These are phyloP conservation scores for Lachnellula hyalina DNA, from an alignment of 2,329 filamentous ascomycete genomes.

Conservation along the genomic window DNA sequence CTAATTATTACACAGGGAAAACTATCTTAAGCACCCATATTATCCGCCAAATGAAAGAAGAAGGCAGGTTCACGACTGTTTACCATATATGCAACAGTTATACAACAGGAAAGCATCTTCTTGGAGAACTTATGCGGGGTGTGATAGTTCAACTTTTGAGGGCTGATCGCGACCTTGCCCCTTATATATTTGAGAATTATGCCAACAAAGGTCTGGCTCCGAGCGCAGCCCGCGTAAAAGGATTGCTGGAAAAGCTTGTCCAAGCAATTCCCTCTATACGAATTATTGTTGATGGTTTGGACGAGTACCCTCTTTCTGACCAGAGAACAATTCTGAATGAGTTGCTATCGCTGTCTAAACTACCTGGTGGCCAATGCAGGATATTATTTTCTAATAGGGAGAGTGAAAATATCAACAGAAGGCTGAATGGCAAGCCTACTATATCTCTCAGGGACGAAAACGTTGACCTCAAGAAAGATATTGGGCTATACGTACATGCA, in stretches of 20 bases:
- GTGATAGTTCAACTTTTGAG: constrained; percentile 5
- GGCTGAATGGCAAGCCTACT: background rate
- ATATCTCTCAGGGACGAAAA: constrained; percentile 9
- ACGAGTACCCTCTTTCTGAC: constrained; percentile 7
- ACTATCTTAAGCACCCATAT: constrained; percentile 8
- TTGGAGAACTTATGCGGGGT: constrained; percentile 8
- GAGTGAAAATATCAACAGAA: constrained; percentile 1
- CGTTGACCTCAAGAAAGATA: constrained; percentile 4
- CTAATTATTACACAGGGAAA: constrained; percentile 5
- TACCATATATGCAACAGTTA: constrained; percentile 14
- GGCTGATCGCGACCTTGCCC: background rate
- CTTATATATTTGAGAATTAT: constrained; percentile 7
- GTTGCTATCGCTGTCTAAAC: constrained; percentile 1
- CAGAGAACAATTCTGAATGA: constrained; percentile 7
- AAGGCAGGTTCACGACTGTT: background rate
- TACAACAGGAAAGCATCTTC: constrained; percentile 2
- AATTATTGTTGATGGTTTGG: constrained; percentile 12
- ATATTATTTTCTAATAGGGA: constrained; percentile 14
- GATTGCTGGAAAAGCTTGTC: constrained; percentile 4
- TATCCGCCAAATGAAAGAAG: constrained; percentile 2
- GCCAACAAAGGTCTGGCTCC: constrained; percentile 2
- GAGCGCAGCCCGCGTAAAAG: background rate
- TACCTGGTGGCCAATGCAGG: background rate
- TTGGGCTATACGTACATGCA: constrained; percentile 1
- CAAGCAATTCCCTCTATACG: background rate